Conservation (phyloP, 305 asterid genomes). For the Fraxinus paxiana region DNA sequence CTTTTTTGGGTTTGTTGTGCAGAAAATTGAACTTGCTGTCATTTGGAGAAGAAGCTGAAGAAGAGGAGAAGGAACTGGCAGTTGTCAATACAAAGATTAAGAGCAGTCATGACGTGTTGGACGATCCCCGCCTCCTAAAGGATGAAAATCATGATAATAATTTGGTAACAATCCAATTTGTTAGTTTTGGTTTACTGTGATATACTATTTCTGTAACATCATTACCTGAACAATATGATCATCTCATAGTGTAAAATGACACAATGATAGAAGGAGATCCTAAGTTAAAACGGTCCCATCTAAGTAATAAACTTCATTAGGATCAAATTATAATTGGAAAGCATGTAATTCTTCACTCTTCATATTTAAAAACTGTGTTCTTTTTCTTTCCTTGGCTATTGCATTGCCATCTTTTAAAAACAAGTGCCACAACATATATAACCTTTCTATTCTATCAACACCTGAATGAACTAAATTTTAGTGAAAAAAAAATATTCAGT, state of each 20-base stretch:
- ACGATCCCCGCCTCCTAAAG: conserved; percentile 89
- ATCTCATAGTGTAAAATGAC: conserved; percentile 3
- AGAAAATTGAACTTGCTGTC: conserved; percentile 93
- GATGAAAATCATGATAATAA: conserved; percentile 45
- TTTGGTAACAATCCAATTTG: conserved; percentile 37
- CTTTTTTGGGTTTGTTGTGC: conserved; percentile 23
- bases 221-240: conserved; percentile 1
- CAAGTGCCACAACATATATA: not conserved
- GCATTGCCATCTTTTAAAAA: conserved; percentile 9
- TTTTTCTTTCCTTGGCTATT: not conserved
- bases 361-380: not conserved
- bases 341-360: not conserved
- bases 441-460: not conserved
- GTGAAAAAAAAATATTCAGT: not conserved
- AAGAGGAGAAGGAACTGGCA: conserved; percentile 81
- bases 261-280: conserved; percentile 14
- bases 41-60: conserved; percentile 99
- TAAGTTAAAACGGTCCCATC: not conserved
- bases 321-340: conserved; percentile 16
- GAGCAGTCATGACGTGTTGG: conserved; percentile 92
- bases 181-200: conserved; percentile 6
- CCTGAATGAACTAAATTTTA: not conserved
- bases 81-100: conserved; percentile 61
- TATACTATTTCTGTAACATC: not conserved
- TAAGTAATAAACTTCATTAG: not conserved